These are phyloP conservation scores for Puccinia triticina DNA, from an alignment of 1,284 basidiomycete species.

Conservation along the genomic window DNA sequence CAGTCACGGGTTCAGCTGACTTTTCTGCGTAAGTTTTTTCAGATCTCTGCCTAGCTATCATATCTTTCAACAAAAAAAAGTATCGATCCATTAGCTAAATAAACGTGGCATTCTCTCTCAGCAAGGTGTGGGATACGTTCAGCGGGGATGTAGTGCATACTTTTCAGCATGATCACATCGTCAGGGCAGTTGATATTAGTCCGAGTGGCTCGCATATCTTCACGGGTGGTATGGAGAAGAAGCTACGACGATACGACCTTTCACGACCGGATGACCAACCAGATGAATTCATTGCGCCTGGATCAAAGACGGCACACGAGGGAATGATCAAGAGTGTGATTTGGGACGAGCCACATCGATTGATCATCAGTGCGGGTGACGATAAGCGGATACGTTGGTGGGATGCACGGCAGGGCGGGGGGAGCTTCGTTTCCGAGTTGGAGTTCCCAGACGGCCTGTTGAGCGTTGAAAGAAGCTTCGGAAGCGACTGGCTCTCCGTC, in stretches of 20 bases:
- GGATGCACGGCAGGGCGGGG: constrained; percentile 76
- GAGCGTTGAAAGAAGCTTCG: constrained; percentile 86
- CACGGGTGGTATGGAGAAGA: constrained; percentile 97
- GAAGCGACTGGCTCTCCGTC: constrained; percentile 82
- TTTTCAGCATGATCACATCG: constrained; percentile 96
- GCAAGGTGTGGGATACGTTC: constrained; percentile 97
- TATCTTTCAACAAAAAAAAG: background rate
- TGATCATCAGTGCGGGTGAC: constrained; percentile 83
- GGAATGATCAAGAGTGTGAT: constrained; percentile 88
- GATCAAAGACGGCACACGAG: constrained; percentile 67
- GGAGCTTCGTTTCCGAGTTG: constrained; percentile 71
- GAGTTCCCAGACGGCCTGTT: constrained; percentile 79
- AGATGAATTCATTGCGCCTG: constrained; percentile 18
- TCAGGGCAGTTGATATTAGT: constrained; percentile 87
- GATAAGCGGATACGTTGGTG: constrained; percentile 94
- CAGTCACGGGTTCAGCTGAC: constrained; percentile 92
- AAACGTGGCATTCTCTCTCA: constrained; percentile 58
- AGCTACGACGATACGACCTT: constrained; percentile 91
- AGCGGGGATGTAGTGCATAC: constrained; percentile 83
- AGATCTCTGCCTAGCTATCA: background rate
- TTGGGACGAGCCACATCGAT: constrained; percentile 81
- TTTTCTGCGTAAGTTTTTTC: constrained; percentile 80
- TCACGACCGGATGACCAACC: constrained; percentile 61
- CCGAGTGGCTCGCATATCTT: constrained; percentile 71
- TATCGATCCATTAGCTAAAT: background rate